Evolutionary conservation across 495 filamentous ascomycete species (phyloP), one percentile per base, ranked within the genome.

Genomic region (Staphylotrichum longicolle): DNA sequence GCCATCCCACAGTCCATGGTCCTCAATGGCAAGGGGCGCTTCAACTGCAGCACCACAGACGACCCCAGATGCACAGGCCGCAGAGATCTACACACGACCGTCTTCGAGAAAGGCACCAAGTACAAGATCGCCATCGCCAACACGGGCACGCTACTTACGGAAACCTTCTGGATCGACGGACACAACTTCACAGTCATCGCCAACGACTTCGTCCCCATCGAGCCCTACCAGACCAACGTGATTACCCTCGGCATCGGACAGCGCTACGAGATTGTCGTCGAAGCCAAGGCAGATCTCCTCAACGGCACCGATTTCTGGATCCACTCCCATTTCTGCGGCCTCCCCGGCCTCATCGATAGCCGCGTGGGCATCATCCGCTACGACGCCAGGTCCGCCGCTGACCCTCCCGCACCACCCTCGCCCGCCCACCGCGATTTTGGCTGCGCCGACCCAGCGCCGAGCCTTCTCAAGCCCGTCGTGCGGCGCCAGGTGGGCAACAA

Each of bases 211-310:
- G 79, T 83, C 12, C 78, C 82, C n/a, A 75, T 86, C 62, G 72
- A 63, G 1, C 79, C 84, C 0, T 27, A 27, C 20, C 20, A 27
- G 20, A 27, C 20, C 20, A 27, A 27, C 20, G 76, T 76, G n/a
- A 65, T 68, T 6, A 66, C 72, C 6, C 64, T 89, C n/a, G 82
- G 69, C 46, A 85, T 90, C 60, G 88, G 86, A 6, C 86, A 91
- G 72, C 81, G 88, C 41, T 88, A 89, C 70, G 83, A 91, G 63
- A 74, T 91, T 33, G 82, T 90, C 57, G 75, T 91, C 46, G 78
- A 80, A 33, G 88, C 87, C 20, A 77, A 84, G 20, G 20, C 20
- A 27, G 20, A 27, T 27, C 20, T 27, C 62, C 73, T 83, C 51
- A 50, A 66, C 10, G 61, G 68, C 12, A 77, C 61, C 34, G 79